A percentile compares a stretch with the other conserved stretches of the same genome.
Conservation (phyloP, 1,284 basidiomycete genomes). For the Gomphus sp. region DNA sequence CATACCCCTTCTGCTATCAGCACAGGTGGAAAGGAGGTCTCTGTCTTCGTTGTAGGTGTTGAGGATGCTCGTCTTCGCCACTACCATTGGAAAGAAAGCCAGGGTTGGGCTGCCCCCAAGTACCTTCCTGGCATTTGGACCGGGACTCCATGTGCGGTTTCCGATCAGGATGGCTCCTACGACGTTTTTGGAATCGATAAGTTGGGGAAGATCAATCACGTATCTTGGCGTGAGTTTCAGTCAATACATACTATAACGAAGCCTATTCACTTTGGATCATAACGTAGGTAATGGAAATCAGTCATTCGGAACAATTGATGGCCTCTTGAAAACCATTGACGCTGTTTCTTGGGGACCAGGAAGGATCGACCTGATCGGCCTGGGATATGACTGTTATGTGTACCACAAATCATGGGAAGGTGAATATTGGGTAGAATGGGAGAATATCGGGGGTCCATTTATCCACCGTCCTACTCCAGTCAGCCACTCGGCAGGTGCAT, state of each 20-base stretch:
- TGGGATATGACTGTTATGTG: background rate
- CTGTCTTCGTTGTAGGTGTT: too few relatives aligned
- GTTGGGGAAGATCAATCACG: background rate
- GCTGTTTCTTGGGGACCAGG: background rate
- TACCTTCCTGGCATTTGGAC: background rate
- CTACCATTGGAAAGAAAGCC: background rate
- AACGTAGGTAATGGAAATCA: background rate
- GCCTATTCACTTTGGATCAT: too few relatives aligned
- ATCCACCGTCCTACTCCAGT: background rate
- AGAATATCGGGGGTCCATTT: background rate
- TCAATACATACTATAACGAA: background rate
- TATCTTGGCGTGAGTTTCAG: background rate
- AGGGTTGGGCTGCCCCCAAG: background rate
- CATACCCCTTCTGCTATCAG: too few relatives aligned
- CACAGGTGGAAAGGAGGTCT: too few relatives aligned
- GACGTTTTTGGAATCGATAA: background rate
- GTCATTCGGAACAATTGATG: background rate
- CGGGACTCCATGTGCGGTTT: background rate
- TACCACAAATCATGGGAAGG: background rate
- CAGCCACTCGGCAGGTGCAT: background rate
- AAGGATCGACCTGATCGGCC: background rate
- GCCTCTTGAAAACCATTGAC: background rate
- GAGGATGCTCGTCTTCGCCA: background rate
- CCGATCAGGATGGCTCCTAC: background rate
- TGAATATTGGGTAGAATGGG: background rate